Evolutionary conservation across 2,329 filamentous ascomycete genomes (phyloP).

Genomic region (Fusarium illudens): DNA sequence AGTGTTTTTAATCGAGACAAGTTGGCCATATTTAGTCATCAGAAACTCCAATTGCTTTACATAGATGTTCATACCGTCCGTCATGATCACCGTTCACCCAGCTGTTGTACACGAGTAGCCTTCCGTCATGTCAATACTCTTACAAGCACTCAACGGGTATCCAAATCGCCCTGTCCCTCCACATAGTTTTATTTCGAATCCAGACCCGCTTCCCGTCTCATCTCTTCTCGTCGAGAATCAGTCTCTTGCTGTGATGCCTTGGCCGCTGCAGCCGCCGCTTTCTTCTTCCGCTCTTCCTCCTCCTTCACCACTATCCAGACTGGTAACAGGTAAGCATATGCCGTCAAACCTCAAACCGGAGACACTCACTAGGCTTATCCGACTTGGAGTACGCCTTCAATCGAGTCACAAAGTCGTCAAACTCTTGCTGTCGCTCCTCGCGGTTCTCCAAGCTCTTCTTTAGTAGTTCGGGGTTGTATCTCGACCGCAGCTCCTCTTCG

Average conservation of each 20-base stretch:
- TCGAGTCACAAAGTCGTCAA: conserved; percentile 84
- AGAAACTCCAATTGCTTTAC: conserved; percentile 29
- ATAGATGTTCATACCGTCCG: not conserved
- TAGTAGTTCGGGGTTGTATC: conserved; percentile 95
- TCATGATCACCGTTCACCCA: conserved; percentile 6
- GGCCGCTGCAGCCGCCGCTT: conserved; percentile 47
- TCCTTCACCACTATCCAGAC: conserved; percentile 63
- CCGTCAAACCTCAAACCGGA: not conserved
- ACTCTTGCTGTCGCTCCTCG: conserved; percentile 80
- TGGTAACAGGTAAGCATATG: conserved; percentile 39
- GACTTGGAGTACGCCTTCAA: conserved; percentile 91
- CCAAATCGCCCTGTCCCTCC: not conserved
- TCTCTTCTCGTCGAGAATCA: conserved; percentile 56
- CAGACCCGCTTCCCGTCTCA: conserved; percentile 59
- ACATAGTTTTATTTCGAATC: conserved; percentile 42
- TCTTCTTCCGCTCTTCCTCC: conserved; percentile 54
- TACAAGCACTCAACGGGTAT: conserved; percentile 29
- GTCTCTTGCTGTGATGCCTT: conserved; percentile 53
- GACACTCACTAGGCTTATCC: conserved; percentile 82
- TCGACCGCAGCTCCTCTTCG: conserved; percentile 90
- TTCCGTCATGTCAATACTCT: conserved; percentile 31
- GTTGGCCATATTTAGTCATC: conserved; percentile 1
- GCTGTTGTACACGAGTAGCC: conserved; percentile 33
- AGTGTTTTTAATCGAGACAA: conserved; percentile 7
- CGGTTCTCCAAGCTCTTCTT: conserved; percentile 84